Conservation (phyloP, 257 asterid genomes). For the Salvia splendens region DNA sequence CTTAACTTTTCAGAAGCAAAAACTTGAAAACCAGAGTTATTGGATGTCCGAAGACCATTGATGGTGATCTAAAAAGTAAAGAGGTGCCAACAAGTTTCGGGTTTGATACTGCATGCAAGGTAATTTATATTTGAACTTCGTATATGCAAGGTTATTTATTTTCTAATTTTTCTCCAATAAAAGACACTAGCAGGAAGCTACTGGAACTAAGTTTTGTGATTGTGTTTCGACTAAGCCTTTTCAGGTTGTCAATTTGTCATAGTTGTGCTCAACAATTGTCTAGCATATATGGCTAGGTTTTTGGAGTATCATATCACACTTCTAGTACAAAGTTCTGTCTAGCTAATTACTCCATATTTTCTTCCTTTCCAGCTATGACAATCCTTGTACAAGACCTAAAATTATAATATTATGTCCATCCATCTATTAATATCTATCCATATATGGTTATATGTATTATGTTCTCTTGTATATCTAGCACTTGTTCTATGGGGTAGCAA, state of each 20-base stretch:
- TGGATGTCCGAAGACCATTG: constrained; percentile 99
- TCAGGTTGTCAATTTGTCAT: not conserved
- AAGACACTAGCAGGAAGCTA: not conserved
- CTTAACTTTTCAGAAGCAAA: constrained; percentile 55
- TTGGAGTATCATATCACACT: not conserved
- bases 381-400: too few species aligned
- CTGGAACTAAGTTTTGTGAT: constrained; percentile 1
- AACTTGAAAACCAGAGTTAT: constrained; percentile 87
- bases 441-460: not conserved
- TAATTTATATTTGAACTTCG: constrained; percentile 28
- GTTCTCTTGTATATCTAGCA: not conserved
- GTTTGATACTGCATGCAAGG: constrained; percentile 99
- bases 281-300: not conserved
- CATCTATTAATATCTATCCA: too few species aligned
- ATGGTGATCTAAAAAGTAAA: constrained; percentile 91
- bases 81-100: constrained; percentile 98
- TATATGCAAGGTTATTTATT: constrained; percentile 4
- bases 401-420: too few species aligned
- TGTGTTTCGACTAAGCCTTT: not conserved
- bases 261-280: not conserved
- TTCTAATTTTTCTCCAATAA: constrained; percentile 2
- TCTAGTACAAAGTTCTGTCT: not conserved
- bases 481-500: not conserved
- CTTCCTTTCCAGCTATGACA: too few species aligned
- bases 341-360: not conserved